Base-by-base conservation (phyloP, 2,329 filamentous ascomycete species). In the Helotiales sp. region DNA sequence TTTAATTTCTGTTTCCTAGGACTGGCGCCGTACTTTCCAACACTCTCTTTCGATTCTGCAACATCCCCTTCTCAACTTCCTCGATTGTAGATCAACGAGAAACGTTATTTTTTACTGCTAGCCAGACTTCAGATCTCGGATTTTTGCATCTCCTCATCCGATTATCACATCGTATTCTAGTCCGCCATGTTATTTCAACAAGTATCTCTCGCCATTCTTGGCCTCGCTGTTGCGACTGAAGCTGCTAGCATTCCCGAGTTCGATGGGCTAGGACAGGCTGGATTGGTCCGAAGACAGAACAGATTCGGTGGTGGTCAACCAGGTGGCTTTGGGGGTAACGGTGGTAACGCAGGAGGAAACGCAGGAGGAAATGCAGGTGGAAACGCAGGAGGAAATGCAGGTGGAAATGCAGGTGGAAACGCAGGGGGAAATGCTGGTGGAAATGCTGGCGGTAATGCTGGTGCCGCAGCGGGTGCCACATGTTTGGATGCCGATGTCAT, bases 401-500 rank as follows among this genome's bases (percentile, higher is more conserved):
- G 37, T 32, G 22, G 32, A 7, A 47, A 47, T 60, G 30, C 15
- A 6, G 54, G n/a, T 30, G 40, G 30, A 24, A 37, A 30, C 7
- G 32, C 30, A 6, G 30, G 30, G 11, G 30, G 40, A 10, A 59
- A 59, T 22, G n/a, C n/a, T n/a, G 52, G 37, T 13, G 50, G 43
- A 34, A 63, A 50, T 28, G 62, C 32, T 50, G 20, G 52, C 43
- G 71, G 71, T 68, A 75, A 71, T 49, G 28, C 15, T 22, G 57
- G 34, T 30, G 59, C 57, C 1, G 58, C 57, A 17, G 71, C 65
- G 6, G 76, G 70, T 30, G 76, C 75, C 58, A 78, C 75, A 43
- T 81, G 79, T 61, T 77, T 88, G 43, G 71, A 80, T 32, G 69
- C 78, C 15, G 67, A 70, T 40, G 67, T 69, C 30, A 50, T 73